Base-by-base conservation (phyloP, 108 stramenopile genomes). In the Nitzschia sp. region DNA sequence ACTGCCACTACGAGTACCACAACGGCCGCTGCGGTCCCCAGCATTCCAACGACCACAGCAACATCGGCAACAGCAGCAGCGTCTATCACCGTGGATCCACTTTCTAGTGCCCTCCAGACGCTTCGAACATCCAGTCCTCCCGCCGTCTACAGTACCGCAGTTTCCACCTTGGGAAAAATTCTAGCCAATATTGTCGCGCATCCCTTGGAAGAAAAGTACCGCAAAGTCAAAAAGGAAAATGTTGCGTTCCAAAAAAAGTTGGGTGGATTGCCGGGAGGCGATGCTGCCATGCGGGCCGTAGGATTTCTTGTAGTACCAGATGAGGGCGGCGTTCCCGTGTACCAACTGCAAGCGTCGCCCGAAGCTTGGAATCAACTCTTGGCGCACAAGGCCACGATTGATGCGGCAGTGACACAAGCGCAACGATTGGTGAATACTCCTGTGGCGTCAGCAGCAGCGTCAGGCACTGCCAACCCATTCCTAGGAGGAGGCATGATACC, bases 151-250 rank as follows among this genome's bases (percentile, higher is more conserved):
- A 32, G 22, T 13, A 88, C 84, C 0, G 91, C 88, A 0, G 54
- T 95, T 0, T 25, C 63, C 53, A 92, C 91, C 0, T 64, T 90
- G 2, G 75, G 77, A 29, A 95, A 88, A 59, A 62, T 95, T 6
- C 54, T 95, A 26, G 35, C 31, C 19, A 95, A 95, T 66, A 89
- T 95, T 52, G 53, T 85, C 1, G 22, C 23, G 17, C 54, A 92
- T 77, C 94, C 94, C 8, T 77, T 86, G 82, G 94, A 95, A 62
- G 94, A 92, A 76, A 92, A 92, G 67, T 95, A 92, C 63, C 86
- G 94, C 17, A 76, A 75, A n/a, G 66, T 95, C 63, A 92, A 92
- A 56, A 68, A 66, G 27, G 25, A 69, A 0, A 94, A 94, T 73
- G 68, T 89, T 26, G 90, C 89, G 13, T 94, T 94, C 64, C 32